Percentiles rank a stretch among this genome's conserved stretches.
Evolutionary conservation across 768 basidiomycete species (phyloP).

Genomic region (Suillus variegatus): DNA sequence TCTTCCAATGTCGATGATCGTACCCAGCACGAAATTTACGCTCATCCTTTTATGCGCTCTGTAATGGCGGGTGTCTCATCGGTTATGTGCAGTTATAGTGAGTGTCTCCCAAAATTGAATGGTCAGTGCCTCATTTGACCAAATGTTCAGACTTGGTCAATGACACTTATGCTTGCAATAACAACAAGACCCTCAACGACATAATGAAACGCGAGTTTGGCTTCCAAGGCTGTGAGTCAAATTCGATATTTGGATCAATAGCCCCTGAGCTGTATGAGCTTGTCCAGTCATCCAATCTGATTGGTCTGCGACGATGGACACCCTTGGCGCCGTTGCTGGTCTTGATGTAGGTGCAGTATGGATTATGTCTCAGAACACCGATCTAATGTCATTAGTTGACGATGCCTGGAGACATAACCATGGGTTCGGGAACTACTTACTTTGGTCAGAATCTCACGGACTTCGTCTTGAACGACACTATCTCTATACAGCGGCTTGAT

Average conservation of each 20-base stretch:
- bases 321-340: slow-evolving; percentile 56
- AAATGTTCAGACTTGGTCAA: slow-evolving; percentile 51
- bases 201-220: slow-evolving; percentile 65
- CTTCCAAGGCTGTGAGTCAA: slow-evolving; percentile 58
- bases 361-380: neutral
- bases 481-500: slow-evolving; percentile 59
- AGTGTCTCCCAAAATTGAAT: slow-evolving; percentile 15
- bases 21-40: slow-evolving; percentile 58
- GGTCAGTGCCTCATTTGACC: slow-evolving; percentile 9
- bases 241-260: neutral
- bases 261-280: neutral
- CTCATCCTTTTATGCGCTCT: slow-evolving; percentile 56
- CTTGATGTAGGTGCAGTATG: slow-evolving; percentile 49
- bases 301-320: slow-evolving; percentile 58
- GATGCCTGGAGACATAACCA: slow-evolving; percentile 65
- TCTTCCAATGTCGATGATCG: slow-evolving; percentile 43
- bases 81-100: slow-evolving; percentile 69
- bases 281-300: slow-evolving; percentile 53
- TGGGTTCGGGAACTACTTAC: slow-evolving; percentile 41
- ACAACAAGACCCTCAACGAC: slow-evolving; percentile 58
- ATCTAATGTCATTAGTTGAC: slow-evolving; percentile 51
- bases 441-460: slow-evolving; percentile 62
- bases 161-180: slow-evolving; percentile 64
- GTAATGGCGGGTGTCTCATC: slow-evolving; percentile 66
- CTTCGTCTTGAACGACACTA: slow-evolving; percentile 60